These are phyloP conservation scores for Crotalaria pallida DNA, from an alignment of 306 rosid genomes.

Conservation along the genomic window DNA sequence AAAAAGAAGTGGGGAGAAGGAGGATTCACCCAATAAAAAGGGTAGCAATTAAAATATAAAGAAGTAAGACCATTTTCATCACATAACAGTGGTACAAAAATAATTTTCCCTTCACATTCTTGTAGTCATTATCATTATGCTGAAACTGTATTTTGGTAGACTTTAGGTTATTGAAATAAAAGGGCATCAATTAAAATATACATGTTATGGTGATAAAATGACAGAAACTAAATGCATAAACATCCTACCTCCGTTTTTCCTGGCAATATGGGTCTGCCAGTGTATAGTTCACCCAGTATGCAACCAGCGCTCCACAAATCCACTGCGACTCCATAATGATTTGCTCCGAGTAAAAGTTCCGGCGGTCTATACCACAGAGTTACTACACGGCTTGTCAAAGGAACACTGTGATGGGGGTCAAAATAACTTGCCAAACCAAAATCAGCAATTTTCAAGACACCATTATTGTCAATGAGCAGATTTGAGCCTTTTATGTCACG, in stretches of 20 bases:
- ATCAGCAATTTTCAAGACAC: conserved; percentile 89
- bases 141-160: not conserved
- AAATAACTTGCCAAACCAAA: conserved; percentile 89
- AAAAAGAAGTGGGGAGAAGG: not conserved
- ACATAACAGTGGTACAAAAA: not conserved
- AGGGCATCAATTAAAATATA: not conserved
- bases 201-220: not conserved
- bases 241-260: conserved; percentile 92
- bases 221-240: conserved; percentile 2
- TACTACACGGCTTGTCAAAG: conserved; percentile 89
- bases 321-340: conserved; percentile 88
- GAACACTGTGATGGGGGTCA: conserved; percentile 58
- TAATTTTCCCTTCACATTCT: not conserved
- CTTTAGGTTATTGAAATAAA: not conserved
- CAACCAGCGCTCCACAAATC: conserved; percentile 98
- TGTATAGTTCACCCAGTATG: conserved; percentile 86
- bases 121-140: not conserved
- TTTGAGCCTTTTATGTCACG: conserved; percentile 99
- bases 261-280: conserved; percentile 91
- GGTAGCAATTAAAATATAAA: not conserved
- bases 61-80: not conserved
- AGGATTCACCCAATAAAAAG: not conserved
- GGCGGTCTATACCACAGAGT: conserved; percentile 99
- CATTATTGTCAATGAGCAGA: conserved; percentile 77
- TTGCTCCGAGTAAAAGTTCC: conserved; percentile 94